phyloP scores from a whole-genome alignment of 108 stramenopile species.

The Pelagomonas calceolata region DNA sequence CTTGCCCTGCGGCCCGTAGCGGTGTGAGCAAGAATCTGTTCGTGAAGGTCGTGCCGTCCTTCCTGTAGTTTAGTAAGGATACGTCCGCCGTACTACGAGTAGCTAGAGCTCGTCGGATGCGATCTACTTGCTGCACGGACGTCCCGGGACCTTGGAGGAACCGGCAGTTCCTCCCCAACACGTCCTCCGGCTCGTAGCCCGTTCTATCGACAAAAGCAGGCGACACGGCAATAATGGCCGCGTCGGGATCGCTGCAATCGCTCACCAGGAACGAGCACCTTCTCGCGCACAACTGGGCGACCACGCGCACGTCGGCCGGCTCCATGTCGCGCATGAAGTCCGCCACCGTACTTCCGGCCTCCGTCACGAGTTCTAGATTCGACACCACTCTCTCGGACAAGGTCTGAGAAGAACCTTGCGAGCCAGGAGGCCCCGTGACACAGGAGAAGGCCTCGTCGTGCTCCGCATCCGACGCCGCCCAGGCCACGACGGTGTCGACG shows the following conservation, averaged over 20 bases:
- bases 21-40: constrained; percentile 50
- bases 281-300: too few relatives aligned
- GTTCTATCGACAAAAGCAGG: constrained; percentile 52
- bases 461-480: not conserved
- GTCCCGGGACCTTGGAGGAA: constrained; percentile 94
- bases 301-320: too few relatives aligned
- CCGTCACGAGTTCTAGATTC: too few relatives aligned
- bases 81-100: constrained; percentile 29
- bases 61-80: constrained; percentile 48
- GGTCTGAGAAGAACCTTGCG: too few relatives aligned
- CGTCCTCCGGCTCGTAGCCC: constrained; percentile 53
- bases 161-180: constrained; percentile 89
- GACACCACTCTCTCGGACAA: too few relatives aligned
- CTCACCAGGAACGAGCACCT: too few relatives aligned
- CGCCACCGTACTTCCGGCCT: too few relatives aligned
- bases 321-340: too few relatives aligned
- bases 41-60: constrained; percentile 52
- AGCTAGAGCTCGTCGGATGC: constrained; percentile 36
- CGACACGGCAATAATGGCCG: constrained; percentile 32
- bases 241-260: constrained; percentile 15
- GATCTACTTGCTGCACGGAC: constrained; percentile 57
- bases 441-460: too few relatives aligned
- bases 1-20: constrained; percentile 11
- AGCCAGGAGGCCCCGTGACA: too few relatives aligned
- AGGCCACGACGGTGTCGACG: not conserved